A percentile compares a stretch with the other conserved stretches of the same genome.
Conservation (phyloP, 495 filamentous ascomycete species). For the Extremus antarcticus region DNA sequence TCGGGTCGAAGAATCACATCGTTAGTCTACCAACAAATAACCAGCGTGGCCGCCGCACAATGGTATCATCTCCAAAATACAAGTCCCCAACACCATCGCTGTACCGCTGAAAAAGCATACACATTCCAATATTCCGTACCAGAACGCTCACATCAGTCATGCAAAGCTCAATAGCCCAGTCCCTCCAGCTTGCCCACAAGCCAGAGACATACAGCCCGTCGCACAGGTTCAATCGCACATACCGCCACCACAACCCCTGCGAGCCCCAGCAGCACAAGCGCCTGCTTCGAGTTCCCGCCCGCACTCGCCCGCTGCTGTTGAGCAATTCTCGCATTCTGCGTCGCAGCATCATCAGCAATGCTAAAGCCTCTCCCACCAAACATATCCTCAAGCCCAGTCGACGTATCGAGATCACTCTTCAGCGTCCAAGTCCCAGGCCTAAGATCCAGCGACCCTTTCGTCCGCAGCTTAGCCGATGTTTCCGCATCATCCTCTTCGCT, state of each 20-base stretch:
- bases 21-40: no score
- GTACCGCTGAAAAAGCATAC: not conserved
- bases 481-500: no score
- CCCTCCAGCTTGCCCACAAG: not conserved
- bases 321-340: not conserved
- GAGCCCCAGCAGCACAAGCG: not conserved
- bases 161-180: not conserved
- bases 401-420: not conserved
- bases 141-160: not conserved
- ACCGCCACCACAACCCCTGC: not conserved
- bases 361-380: slow-evolving; percentile 13
- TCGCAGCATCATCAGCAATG: slow-evolving; percentile 5
- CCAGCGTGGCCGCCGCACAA: no score
- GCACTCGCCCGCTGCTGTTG: no score
- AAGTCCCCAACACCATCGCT: not conserved
- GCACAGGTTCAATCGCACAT: not conserved
- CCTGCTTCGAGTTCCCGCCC: not conserved
- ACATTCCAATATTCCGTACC: not conserved
- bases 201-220: not conserved
- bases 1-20: no score
- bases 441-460: slow-evolving; percentile 7
- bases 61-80: no score
- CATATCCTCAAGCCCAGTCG: slow-evolving; percentile 18
- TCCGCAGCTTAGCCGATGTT: slow-evolving; percentile 8
- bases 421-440: slow-evolving; percentile 7